Base-by-base conservation (phyloP, 164 flowering plant species). In the Berberis vulgaris region DNA sequence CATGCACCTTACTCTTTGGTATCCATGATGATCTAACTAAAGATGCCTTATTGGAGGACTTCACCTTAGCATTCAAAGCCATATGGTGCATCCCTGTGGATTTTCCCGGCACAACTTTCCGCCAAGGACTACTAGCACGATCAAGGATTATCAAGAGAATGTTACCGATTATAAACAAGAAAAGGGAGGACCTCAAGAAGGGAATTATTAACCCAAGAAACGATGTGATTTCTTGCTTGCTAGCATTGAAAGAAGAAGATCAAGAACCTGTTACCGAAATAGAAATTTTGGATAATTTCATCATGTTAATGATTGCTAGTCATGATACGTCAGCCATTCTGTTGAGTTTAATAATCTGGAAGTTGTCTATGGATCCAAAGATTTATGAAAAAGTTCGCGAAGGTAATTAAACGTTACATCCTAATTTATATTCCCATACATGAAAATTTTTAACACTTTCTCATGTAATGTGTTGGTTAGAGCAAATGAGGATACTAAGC, bases 401-500 rank as follows among this genome's bases (percentile, higher is more conserved):
- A 56, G 59, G 59, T 56, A 26, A 56, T 0, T 7, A 6, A 38
- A 38, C 5, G 2, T 4, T 9, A 3, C 3, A 1, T 38, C 39
- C 3, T 56, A 26, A 56, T 1, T 38, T 56, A 2, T n/a, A n/a
- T 56, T 26, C n/a, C 5, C 3, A 7, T 5, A 50, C 8, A n/a
- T 50, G 8, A 5, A n/a, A 2, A 1, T 2, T 50, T 2, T 50
- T 50, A 50, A 3, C 10, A 6, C 4, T 52, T 3, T 50, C 2
- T 50, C 12, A 10, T 52, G 4, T 56, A 9, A 38, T 56, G 40
- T 12, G 26, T 49, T 11, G 11, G 6, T 54, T 10, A 56, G 59
- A 56, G 59, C 59, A 56, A 56, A 56, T 56, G 59, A 9, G 11
- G 2, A 56, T 56, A 4, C 59, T 56, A 38, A 56, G 59, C 6